Base-by-base conservation (phyloP, 176 grass and related monocot species). In the Phoenix dactylifera region DNA sequence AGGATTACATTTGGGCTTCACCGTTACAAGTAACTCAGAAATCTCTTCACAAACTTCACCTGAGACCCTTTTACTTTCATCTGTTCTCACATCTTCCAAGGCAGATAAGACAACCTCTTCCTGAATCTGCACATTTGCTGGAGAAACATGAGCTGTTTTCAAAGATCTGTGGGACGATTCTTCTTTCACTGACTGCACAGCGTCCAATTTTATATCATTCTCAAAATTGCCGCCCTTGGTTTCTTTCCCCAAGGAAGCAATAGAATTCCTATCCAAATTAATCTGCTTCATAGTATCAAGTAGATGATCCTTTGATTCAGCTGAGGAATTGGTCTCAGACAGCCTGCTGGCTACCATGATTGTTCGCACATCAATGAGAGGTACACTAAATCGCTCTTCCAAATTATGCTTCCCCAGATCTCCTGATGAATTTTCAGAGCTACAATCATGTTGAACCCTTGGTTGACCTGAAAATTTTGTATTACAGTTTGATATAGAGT, bases 181-280 rank as follows among this genome's bases (percentile, higher is more conserved):
- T 65, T 61, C 22, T 81, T 51, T 16, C 68, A 23, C 63, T 77
- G 51, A 54, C 69, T 29, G 68, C 55, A 49, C 57, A 65, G 18
- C 24, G 69, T 70, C 10, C 57, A 16, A 50, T 26, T 60, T 60
- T 73, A 73, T 49, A 15, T 30, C 16, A 55, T 39, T 39, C 53
- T 7, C 59, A 69, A 54, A 49, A 80, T 59, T 18, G 58, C 24
- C 61, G 49, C 0, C 54, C 16, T 73, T 65, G 16, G 26, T 77
- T 69, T 73, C 72, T 65, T 32, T 57, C 65, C 16, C 52, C 58
- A 15, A 77, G 67, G 48, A 72, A 59, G 66, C 68, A 22, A 64
- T 19, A 65, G 30, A 73, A 49, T 59, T 15, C 50, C 54, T 24
- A 70, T 55, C 59, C 64, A 65, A 63, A 73, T 73, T 64, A 66